Base-by-base conservation (phyloP, 331 rosid species). In the Quercus tomentella region DNA sequence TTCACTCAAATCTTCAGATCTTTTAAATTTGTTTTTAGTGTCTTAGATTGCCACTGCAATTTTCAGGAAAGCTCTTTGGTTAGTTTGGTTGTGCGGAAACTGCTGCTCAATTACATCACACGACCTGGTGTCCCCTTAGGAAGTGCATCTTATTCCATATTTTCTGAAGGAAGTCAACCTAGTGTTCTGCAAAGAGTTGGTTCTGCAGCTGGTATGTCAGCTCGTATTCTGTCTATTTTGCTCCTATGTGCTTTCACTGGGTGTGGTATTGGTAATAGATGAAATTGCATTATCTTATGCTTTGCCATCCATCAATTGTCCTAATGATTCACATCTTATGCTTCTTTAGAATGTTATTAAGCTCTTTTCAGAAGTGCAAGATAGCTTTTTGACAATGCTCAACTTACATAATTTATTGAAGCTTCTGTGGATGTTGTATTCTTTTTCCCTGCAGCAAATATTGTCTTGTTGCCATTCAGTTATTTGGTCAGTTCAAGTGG, bases 121-220 rank as follows among this genome's bases (percentile, higher is more conserved):
- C 89, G 87, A 35, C 88, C 89, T 72, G 79, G 81, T 62, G 79
- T 88, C 73, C 87, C 98, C 41, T 77, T 83, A 63, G 87, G 80
- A 80, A 76, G 88, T 83, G 80, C 91, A 62, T 78, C 89, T 72
- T 96, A 96, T 87, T 89, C 96, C 69, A 70, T 92, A 71, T 90
- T 84, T 86, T 75, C 87, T 78, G 99, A 93, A 51, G 95, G 86
- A 84, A 90, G 88, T 82, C 94, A 92, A 87, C 92, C 95, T 72
- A 91, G 98, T 69, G 98, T 96, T 74, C 85, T 96, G 26, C 98
- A 91, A 79, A 90, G 93, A 84, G 99, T 96, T 76, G 88, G 99
- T 80, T 96, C 99, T 79, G 99, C 97, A 73, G 98, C 99, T 84
- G 98, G 99, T 96, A 88, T 77, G 83, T 73, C 58, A 43, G 71